Conservation (phyloP, 148 eudicot species). For the Rhododendron griersonianum region DNA sequence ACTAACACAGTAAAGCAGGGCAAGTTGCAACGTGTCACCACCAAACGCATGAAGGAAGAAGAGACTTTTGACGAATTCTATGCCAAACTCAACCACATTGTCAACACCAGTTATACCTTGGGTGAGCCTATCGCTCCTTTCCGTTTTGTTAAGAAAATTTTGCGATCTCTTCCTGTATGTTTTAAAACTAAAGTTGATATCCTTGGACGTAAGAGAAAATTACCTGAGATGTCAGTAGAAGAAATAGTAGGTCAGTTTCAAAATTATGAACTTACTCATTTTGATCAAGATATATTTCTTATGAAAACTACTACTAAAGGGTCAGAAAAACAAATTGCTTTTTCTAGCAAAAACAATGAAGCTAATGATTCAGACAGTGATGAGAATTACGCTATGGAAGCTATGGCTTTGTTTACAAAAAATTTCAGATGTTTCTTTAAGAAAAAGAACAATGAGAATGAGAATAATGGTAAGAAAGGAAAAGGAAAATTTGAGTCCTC, state of each 20-base stretch:
- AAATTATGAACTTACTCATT: not conserved
- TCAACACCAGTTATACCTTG: not conserved
- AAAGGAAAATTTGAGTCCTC: no score
- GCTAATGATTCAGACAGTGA: not conserved
- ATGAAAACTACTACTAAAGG: not conserved
- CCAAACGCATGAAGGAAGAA: not conserved
- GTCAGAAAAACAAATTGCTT: no score
- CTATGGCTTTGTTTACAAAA: not conserved
- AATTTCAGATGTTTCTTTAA: no score
- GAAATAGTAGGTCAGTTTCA: not conserved
- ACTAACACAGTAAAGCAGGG: not conserved
- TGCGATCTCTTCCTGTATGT: not conserved
- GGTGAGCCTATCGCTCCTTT: not conserved
- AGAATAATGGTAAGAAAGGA: no score
- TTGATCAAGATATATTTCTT: not conserved
- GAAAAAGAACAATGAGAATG: no score
- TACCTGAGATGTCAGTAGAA: not conserved
- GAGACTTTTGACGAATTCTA: not conserved
- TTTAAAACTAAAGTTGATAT: not conserved
- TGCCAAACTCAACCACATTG: not conserved
- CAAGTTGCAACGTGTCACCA: not conserved
- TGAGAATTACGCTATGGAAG: not conserved
- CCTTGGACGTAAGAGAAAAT: not conserved
- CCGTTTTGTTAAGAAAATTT: not conserved
- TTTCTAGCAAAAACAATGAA: not conserved